Conservation (phyloP, 306 rosid genomes). For the Trifolium subterraneum region DNA sequence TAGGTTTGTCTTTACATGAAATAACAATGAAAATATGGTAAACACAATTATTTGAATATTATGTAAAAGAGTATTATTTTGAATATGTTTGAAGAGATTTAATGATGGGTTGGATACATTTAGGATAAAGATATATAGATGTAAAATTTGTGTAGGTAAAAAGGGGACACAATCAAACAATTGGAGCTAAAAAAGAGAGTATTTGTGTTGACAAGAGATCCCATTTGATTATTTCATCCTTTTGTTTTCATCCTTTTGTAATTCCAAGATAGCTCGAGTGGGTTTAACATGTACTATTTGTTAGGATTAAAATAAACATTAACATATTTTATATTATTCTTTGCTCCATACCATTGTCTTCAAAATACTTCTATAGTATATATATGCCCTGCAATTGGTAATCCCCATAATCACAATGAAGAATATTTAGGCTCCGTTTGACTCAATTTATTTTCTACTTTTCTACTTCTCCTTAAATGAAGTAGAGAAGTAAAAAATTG, state of each 20-base stretch:
- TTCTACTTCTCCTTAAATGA: too few species aligned
- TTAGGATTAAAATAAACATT: conserved; percentile 39
- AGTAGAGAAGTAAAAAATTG: too few species aligned
- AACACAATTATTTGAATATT: not conserved
- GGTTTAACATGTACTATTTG: conserved; percentile 44
- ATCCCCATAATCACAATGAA: conserved; percentile 58
- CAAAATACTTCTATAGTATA: conserved; percentile 48
- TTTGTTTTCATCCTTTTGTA: conserved; percentile 51
- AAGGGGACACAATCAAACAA: conserved; percentile 61
- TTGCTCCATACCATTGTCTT: conserved; percentile 65
- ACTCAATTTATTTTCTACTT: too few species aligned
- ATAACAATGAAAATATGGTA: conserved; percentile 21
- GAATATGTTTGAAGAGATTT: conserved; percentile 18
- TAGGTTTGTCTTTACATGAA: conserved; percentile 43
- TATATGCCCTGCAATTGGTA: conserved; percentile 54
- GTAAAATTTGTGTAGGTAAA: conserved; percentile 34
- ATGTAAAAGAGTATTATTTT: not conserved
- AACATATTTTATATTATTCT: conserved; percentile 6
- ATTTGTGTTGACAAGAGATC: conserved; percentile 57
- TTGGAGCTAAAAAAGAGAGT: conserved; percentile 50
- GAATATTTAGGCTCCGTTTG: conserved; percentile 13
- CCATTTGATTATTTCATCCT: conserved; percentile 53
- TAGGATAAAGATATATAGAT: conserved; percentile 22
- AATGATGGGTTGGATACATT: conserved; percentile 2
- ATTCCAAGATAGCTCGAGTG: conserved; percentile 89